Evolutionary conservation across 306 rosid species (phyloP).

Genomic region (Vigna angularis): DNA sequence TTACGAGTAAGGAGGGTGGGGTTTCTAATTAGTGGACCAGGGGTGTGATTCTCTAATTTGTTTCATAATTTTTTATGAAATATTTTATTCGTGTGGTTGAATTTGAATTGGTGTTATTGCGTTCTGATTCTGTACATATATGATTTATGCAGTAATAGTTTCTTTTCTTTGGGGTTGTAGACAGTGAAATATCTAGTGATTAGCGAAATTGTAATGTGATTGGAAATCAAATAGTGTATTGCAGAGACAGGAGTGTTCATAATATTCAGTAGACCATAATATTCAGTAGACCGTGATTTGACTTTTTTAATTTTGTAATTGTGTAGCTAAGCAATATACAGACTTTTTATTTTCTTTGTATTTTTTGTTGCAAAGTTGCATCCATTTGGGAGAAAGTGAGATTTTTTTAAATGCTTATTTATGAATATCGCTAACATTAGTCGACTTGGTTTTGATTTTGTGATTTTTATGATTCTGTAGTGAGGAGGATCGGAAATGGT

Average conservation of each 20-base stretch:
- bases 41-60: background rate
- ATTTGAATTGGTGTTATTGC: constrained; percentile 1
- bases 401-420: constrained; percentile 1
- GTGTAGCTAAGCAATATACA: constrained; percentile 19
- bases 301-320: constrained; percentile 18
- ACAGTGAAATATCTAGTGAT: background rate
- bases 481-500: constrained; percentile 89
- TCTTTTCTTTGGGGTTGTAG: background rate
- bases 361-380: background rate
- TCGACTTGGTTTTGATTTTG: constrained; percentile 9
- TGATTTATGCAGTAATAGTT: constrained; percentile 34
- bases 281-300: background rate
- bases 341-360: background rate
- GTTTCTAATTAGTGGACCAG: background rate
- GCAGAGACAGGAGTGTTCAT: background rate
- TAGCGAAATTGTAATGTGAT: background rate
- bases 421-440: constrained; percentile 6
- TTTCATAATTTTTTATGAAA: background rate
- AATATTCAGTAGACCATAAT: background rate
- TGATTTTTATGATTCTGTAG: constrained; percentile 48
- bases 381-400: background rate
- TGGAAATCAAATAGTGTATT: background rate
- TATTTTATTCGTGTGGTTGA: background rate
- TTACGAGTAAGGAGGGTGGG: background rate
- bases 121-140: constrained; percentile 11